phyloP scores from a whole-genome alignment of 148 eudicot genomes.

The Rhododendron ovatum region DNA sequence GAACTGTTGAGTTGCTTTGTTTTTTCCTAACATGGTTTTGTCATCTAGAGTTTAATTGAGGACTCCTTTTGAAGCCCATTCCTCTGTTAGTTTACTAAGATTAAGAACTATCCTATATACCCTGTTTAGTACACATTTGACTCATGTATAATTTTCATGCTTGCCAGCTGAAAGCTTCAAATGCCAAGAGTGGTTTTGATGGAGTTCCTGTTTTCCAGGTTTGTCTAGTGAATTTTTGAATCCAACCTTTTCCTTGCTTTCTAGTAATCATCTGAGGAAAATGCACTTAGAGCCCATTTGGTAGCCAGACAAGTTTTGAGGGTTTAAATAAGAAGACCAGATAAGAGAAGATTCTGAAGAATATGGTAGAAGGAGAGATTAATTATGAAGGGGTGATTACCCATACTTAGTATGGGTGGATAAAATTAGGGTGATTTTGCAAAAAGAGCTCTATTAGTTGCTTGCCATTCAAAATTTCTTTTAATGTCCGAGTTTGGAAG shows the following conservation, averaged over 20 bases:
- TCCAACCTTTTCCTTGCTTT: neutral
- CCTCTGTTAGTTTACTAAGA: neutral
- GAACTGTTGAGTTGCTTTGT: neutral
- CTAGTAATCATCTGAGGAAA: neutral
- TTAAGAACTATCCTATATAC: neutral
- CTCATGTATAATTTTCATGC: slow-evolving; percentile 19
- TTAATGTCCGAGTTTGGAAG: neutral
- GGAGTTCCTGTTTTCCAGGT: slow-evolving; percentile 99
- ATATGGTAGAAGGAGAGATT: neutral
- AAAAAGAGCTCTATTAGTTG: neutral
- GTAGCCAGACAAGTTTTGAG: neutral
- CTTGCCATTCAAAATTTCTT: neutral
- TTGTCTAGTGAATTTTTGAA: neutral
- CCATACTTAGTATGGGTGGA: neutral
- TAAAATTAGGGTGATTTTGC: neutral
- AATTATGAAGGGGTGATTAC: neutral
- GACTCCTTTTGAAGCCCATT: neutral
- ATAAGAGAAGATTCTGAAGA: neutral
- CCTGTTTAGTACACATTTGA: neutral
- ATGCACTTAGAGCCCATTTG: neutral
- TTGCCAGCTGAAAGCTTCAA: slow-evolving; percentile 64
- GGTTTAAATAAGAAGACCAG: neutral
- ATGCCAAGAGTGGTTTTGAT: slow-evolving; percentile 65
- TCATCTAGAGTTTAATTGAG: neutral
- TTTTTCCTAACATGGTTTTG: neutral